phyloP scores from a whole-genome alignment of 805 yeast species.

The Zygosaccharomyces rouxii region DNA sequence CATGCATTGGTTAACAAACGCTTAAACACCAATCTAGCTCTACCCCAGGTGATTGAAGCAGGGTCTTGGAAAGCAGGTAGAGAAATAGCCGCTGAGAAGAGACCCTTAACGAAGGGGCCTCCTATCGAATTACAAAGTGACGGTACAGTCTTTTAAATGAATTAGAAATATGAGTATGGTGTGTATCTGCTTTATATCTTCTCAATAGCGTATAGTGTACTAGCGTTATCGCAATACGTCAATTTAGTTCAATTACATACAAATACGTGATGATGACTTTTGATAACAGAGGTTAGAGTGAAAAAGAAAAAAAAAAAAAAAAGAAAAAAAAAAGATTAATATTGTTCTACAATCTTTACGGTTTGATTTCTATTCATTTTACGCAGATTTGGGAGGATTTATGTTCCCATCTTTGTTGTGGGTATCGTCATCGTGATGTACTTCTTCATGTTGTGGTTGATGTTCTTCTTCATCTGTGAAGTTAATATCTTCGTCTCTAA shows the following conservation, averaged over 20 bases:
- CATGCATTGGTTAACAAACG: constrained; percentile 49
- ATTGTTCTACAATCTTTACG: not conserved
- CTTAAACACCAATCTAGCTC: constrained; percentile 38
- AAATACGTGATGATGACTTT: constrained; percentile 4
- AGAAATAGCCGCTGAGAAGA: constrained; percentile 47
- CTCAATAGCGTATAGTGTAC: constrained; percentile 2
- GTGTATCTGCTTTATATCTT: not conserved
- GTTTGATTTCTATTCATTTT: not conserved
- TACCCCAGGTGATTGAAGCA: constrained; percentile 63
- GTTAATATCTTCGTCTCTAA: constrained; percentile 28
- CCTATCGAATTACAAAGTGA: constrained; percentile 60
- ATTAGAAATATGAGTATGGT: not conserved
- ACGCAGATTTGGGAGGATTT: not conserved
- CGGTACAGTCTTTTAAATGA: constrained; percentile 54
- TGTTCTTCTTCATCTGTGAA: constrained; percentile 32
- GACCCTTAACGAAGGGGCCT: constrained; percentile 53
- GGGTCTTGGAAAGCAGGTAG: constrained; percentile 69
- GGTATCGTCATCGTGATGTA: constrained; percentile 4
- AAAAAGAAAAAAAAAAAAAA: not conserved
- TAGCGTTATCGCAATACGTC: constrained; percentile 3
- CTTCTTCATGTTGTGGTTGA: constrained; percentile 5
- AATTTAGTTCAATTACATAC: constrained; percentile 3
- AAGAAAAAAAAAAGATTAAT: not conserved
- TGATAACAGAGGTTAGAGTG: not conserved
- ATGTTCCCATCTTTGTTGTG: not conserved